A percentile compares a stretch with the other conserved stretches of the same genome.
Conservation (phyloP, 257 asterid species). For the Capsicum chinense region DNA sequence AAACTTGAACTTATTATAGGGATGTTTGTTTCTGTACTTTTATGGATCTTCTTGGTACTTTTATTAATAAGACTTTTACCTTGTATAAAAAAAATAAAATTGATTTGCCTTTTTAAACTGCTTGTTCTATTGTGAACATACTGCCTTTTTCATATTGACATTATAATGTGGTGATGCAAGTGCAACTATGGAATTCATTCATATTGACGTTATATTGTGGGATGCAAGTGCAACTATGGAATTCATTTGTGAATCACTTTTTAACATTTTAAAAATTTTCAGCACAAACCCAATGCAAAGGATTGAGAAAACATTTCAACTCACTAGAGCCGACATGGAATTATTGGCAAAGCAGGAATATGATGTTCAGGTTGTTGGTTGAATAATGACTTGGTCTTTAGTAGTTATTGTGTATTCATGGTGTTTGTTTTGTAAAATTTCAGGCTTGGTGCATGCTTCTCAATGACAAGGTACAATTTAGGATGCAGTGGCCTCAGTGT, state of each 20-base stretch:
- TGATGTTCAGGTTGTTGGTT: slow-evolving; percentile 76
- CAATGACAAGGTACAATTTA: slow-evolving; percentile 84
- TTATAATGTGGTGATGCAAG: slow-evolving; percentile 14
- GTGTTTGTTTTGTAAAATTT: slow-evolving; percentile 27
- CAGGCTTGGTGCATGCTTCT: slow-evolving; percentile 98
- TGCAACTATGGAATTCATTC: slow-evolving; percentile 11
- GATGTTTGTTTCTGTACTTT: background rate
- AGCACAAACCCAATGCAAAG: slow-evolving; percentile 80
- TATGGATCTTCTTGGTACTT: background rate
- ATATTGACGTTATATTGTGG: background rate
- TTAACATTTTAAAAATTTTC: slow-evolving; percentile 31
- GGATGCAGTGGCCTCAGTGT: slow-evolving; percentile 97
- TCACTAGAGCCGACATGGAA: slow-evolving; percentile 77
- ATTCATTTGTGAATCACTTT: background rate
- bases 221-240: slow-evolving; percentile 17
- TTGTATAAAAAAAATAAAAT: background rate
- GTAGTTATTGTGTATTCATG: slow-evolving; percentile 12
- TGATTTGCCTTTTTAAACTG: slow-evolving; percentile 8
- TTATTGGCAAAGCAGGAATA: slow-evolving; percentile 75
- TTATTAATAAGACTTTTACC: background rate
- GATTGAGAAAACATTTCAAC: slow-evolving; percentile 83
- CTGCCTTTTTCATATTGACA: background rate
- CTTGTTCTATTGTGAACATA: slow-evolving; percentile 9
- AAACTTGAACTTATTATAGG: slow-evolving; percentile 2
- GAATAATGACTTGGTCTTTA: slow-evolving; percentile 6